Percentiles rank a stretch among this genome's conserved stretches.
phyloP scores from a whole-genome alignment of 2,329 filamentous ascomycete genomes.

The Trichoderma brevicompactum region DNA sequence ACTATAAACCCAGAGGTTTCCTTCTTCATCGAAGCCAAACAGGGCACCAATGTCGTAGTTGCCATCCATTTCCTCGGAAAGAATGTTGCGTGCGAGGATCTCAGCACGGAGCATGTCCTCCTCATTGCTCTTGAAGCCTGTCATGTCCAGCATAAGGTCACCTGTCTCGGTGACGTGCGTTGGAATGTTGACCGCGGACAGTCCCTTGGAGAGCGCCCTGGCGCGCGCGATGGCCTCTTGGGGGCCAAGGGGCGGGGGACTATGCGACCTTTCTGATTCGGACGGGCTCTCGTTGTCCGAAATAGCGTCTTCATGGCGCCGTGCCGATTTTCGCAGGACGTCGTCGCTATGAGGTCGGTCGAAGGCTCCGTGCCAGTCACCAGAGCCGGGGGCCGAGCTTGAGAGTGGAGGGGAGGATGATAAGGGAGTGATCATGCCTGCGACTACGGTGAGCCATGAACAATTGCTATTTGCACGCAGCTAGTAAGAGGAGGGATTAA shows the following conservation, averaged over 20 bases:
- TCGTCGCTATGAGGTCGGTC: constrained; percentile 60
- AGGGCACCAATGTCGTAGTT: constrained; percentile 95
- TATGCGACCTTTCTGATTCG: constrained; percentile 67
- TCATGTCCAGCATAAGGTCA: constrained; percentile 98
- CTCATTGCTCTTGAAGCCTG: constrained; percentile 91
- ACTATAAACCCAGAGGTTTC: constrained; percentile 99
- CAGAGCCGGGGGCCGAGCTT: constrained; percentile 51
- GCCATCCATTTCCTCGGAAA: constrained; percentile 90
- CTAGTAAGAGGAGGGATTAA: neutral
- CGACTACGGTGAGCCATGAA: constrained; percentile 20
- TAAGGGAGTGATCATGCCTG: constrained; percentile 57
- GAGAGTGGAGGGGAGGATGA: constrained; percentile 58
- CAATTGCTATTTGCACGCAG: neutral
- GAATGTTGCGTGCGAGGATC: constrained; percentile 87
- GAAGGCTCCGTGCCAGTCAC: constrained; percentile 54
- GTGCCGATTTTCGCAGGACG: constrained; percentile 54
- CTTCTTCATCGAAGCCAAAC: constrained; percentile 92
- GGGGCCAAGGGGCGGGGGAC: constrained; percentile 72
- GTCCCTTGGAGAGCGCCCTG: constrained; percentile 80
- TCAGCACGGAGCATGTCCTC: constrained; percentile 91
- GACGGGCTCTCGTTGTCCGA: constrained; percentile 45
- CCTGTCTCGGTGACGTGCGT: constrained; percentile 90
- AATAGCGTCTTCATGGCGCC: constrained; percentile 45
- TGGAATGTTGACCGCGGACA: constrained; percentile 89
- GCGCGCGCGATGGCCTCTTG: constrained; percentile 83